Base-by-base conservation (phyloP, 2,329 filamentous ascomycete species). In the Zasmidium citrigriseum region DNA sequence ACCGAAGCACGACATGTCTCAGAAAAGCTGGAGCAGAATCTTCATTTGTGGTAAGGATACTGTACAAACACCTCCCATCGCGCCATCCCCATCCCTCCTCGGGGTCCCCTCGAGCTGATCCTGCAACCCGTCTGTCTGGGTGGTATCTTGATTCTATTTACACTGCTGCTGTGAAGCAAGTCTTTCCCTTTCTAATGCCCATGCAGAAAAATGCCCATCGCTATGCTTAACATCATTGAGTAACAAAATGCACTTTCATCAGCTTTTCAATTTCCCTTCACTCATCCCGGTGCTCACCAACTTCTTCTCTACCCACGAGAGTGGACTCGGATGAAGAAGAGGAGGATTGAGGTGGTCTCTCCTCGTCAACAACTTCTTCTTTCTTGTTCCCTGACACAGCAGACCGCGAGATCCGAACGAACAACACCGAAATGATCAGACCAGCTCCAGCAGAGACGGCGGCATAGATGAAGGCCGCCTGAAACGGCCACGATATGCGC, bases 381-480 rank as follows among this genome's bases (percentile, higher is more conserved):
- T 47, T 41, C 63, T 66, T 61, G 16, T n/a, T n/a, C 23, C 56
- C 55, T 14, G 55, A 54, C 34, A 67, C 60, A 1, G 63, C 63
- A n/a, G 55, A 47, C 12, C 65, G 58, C 14, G 69, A 66, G 21
- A 70, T 70, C n/a, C 64, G 56, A 22, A 72, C 67, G 51, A 68
- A 71, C 3, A 70, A 24, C 7, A 67, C 54, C 22, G 58, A 62
- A n/a, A 72, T 60, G 29, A 70, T 53, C 12, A 72, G 56, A 1
- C 70, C 70, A 7, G 66, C 22, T 1, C 60, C 66, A 23, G 70
- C 70, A 34, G 68, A 70, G 2, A 64, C 70, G 9, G 70, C 67
- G 2, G 64, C 70, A 45, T 72, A 72, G 18, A 71, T 49, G 59
- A 72, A 72, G 7, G 69, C 66, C 5, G 67, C 60, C 34, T 63